phyloP scores from a whole-genome alignment of 2,329 filamentous ascomycete genomes.

The Trichoderma koningiopsis region DNA sequence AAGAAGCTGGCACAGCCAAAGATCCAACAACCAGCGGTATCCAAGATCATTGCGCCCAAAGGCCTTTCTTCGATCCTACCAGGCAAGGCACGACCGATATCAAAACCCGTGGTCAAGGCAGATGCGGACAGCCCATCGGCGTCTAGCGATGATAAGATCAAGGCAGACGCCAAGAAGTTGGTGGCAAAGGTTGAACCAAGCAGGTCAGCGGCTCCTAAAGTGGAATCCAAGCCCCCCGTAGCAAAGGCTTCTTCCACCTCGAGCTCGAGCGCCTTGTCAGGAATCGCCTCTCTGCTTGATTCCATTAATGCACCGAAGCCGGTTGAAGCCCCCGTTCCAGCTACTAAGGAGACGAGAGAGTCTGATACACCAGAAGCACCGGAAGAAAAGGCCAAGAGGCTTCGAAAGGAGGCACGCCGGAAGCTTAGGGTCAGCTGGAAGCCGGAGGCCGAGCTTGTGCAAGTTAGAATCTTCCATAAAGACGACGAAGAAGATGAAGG shows the following conservation, averaged over 20 bases:
- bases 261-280: constrained; percentile 44
- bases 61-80: constrained; percentile 46
- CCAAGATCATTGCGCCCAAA: constrained; percentile 39
- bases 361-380: constrained; percentile 63
- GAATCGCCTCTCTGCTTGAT: constrained; percentile 58
- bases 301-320: constrained; percentile 50
- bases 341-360: constrained; percentile 54
- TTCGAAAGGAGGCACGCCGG: constrained; percentile 72
- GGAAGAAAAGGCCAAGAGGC: constrained; percentile 66
- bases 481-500: constrained; percentile 71
- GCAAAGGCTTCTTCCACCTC: constrained; percentile 37
- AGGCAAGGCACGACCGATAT: constrained; percentile 49
- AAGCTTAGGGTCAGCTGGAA: constrained; percentile 73
- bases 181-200: constrained; percentile 28
- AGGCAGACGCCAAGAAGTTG: constrained; percentile 35
- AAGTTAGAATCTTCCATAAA: constrained; percentile 70
- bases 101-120: constrained; percentile 47
- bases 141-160: constrained; percentile 38
- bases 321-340: constrained; percentile 44
- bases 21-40: constrained; percentile 36
- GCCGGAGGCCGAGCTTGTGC: constrained; percentile 64
- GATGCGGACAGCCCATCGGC: constrained; percentile 37
- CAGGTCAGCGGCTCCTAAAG: constrained; percentile 31
- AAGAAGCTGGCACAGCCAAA: constrained; percentile 46
- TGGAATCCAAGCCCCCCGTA: constrained; percentile 37